Evolutionary conservation across 2,329 filamentous ascomycete species (phyloP), one percentile per base, ranked within the genome.

Genomic region (Cladophialophora carrionii): DNA sequence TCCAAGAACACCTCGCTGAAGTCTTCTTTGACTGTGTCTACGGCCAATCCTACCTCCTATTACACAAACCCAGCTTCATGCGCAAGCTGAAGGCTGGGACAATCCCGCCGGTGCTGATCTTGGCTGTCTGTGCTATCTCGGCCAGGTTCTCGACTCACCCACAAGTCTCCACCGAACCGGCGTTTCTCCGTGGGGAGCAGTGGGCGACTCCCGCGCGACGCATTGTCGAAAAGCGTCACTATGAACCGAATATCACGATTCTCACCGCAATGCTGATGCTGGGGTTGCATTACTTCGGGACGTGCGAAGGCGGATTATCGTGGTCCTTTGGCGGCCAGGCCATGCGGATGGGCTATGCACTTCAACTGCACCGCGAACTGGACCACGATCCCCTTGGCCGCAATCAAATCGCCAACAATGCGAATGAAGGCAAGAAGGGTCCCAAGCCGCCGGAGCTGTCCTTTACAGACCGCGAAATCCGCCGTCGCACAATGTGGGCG

Each of bases 41-140:
- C 74, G 95, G 95, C 8, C 95, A 98, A 75, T 91, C 92, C 37
- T 99, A 98, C 76, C 90, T 96, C 69, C 81, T 99, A 22, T 85
- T 99, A 9, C 95, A 99, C 78, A 98, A 97, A 75, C 94, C 95
- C 43, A 98, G 93, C 75, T 98, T 96, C 76, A 96, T 98, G 90
- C 86, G 93, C 65, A 92, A 92, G 60, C 68, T 75, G 68, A 91
- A 89, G 72, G 85, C 88, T 65, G 90, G 90, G 32, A 88, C 89
- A 1, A 82, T 98, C 12, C 94, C 95, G 0, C 95, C 95, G 0
- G 94, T 98, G 10, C 81, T 99, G 14, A 87, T 96, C 60, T 84
- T 99, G n/a, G 92, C 94, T 6, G 91, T 99, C 9, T 98, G 95
- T 77, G 94, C 94, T 24, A 88, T 98, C 52, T 91, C 95, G n/a